phyloP scores from a whole-genome alignment of 2,329 filamentous ascomycete species.

The Didymellaceae sp. region DNA sequence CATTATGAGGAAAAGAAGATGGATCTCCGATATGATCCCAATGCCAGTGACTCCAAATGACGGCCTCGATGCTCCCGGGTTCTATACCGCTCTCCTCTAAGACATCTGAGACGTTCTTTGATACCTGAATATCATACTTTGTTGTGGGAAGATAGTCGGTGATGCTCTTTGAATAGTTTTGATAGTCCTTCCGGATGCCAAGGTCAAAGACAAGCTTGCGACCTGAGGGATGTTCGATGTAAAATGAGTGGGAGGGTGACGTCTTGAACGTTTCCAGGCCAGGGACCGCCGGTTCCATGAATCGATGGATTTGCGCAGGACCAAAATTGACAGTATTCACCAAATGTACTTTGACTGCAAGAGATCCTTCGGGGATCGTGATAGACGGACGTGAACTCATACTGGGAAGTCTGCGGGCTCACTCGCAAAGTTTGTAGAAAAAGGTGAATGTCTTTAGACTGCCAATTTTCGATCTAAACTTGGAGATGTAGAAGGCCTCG shows the following conservation, averaged over 20 bases:
- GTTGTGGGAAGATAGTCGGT: constrained; percentile 27
- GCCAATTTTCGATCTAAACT: too few species aligned
- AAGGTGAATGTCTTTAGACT: too few species aligned
- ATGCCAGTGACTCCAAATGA: constrained; percentile 55
- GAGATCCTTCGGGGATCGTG: constrained; percentile 14
- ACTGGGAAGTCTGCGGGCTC: constrained; percentile 12
- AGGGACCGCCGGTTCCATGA: constrained; percentile 29
- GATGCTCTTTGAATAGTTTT: constrained; percentile 39
- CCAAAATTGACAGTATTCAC: constrained; percentile 47
- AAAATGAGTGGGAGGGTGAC: constrained; percentile 53
- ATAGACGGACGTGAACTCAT: too few species aligned
- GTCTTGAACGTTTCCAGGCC: constrained; percentile 28
- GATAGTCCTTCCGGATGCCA: constrained; percentile 55
- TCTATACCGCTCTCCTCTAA: constrained; percentile 44
- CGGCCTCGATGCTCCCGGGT: constrained; percentile 43
- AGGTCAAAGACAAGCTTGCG: constrained; percentile 57
- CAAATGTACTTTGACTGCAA: constrained; percentile 30
- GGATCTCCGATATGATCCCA: constrained; percentile 60
- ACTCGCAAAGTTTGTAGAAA: too few species aligned
- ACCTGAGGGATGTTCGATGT: constrained; percentile 55
- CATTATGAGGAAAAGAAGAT: constrained; percentile 54
- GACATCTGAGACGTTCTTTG: constrained; percentile 52
- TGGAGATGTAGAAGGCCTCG: too few species aligned
- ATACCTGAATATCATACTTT: constrained; percentile 47
- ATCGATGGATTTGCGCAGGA: constrained; percentile 39